Evolutionary conservation across 352 stramenopile genomes (phyloP), one percentile per base, ranked within the genome.

Genomic region (Globisporangium lucens): DNA sequence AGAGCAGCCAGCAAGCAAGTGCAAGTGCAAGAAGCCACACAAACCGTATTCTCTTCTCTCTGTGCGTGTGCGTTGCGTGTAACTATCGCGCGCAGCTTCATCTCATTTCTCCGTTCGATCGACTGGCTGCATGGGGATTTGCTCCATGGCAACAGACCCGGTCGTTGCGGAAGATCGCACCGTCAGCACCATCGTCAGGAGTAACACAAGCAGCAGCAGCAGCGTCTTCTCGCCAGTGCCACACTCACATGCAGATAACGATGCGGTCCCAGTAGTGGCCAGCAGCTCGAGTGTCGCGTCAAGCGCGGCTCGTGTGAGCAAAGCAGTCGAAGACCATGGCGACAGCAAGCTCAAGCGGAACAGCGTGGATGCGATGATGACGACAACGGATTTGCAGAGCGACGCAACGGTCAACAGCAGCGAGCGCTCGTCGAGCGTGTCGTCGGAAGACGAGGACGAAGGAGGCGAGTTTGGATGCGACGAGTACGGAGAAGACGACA

Each of bases 331-430:
- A 58, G 12, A 35, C 10, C 17, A 41, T 22, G 20, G 47, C n/a
- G 47, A 55, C 47, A 55, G n/a, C 47, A n/a, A 49, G 41, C 15
- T 49, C 17, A 61, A 61, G n/a, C 9, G 17, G 20, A 61, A 15
- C 17, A 35, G 8, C 20, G 33, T n/a, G 33, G 20, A 24, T 33
- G 53, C 20, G 27, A 0, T 27, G 33, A 6, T 33, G 12, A 9
- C 27, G n/a, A 33, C 24, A 38, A n/a, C 56, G 56, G 56, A 61
- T 24, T n/a, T 60, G 55, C 67, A 59, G n/a, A 72, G 53, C 35
- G 61, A 72, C 36, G 2, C 61, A 30, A 61, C 60, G 6, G 30
- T 68, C 3, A 53, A 68, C 67, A 72, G 66, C 52, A 71, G 65
- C 41, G 65, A 70, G 30, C 65, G 30, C 36, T 67, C 60, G 61